Conservation (phyloP, 176 grass and related monocot genomes). For the Dactylis glomerata region DNA sequence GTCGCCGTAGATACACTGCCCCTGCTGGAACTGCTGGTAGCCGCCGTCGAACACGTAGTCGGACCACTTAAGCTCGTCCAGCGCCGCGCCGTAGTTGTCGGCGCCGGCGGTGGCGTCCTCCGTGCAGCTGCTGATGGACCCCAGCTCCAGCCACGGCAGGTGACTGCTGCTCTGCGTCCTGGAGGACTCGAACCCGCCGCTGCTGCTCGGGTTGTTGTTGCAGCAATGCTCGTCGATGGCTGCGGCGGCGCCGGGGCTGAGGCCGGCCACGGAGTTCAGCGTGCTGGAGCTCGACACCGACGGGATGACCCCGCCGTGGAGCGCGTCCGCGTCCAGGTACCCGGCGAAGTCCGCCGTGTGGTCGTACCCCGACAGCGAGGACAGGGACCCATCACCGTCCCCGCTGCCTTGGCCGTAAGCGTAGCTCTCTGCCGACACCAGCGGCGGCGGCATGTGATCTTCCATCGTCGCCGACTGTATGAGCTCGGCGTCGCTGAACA, state of each 20-base stretch:
- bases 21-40: constrained; percentile 21
- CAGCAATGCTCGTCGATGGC: constrained; percentile 29
- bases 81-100: constrained; percentile 40
- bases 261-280: constrained; percentile 45
- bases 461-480: constrained; percentile 26
- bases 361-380: constrained; percentile 35
- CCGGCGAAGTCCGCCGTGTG: constrained; percentile 14
- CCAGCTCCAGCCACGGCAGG: constrained; percentile 49
- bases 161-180: background rate
- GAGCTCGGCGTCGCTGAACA: constrained; percentile 49
- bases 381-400: constrained; percentile 19
- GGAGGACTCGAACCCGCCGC: constrained; percentile 23
- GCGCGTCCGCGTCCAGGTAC: constrained; percentile 32
- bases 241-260: constrained; percentile 34
- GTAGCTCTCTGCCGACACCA: constrained; percentile 35
- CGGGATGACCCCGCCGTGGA: constrained; percentile 5
- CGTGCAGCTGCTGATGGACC: constrained; percentile 2
- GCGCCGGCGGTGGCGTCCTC: background rate
- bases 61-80: constrained; percentile 66
- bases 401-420: constrained; percentile 19
- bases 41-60: constrained; percentile 57
- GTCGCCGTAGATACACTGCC: constrained; percentile 49
- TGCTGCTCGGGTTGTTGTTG: constrained; percentile 13
- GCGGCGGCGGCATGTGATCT: background rate
- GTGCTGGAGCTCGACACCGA: constrained; percentile 51